Base-by-base conservation (phyloP, 169 alveolate genomes). In the Besnoitia besnoiti region DNA sequence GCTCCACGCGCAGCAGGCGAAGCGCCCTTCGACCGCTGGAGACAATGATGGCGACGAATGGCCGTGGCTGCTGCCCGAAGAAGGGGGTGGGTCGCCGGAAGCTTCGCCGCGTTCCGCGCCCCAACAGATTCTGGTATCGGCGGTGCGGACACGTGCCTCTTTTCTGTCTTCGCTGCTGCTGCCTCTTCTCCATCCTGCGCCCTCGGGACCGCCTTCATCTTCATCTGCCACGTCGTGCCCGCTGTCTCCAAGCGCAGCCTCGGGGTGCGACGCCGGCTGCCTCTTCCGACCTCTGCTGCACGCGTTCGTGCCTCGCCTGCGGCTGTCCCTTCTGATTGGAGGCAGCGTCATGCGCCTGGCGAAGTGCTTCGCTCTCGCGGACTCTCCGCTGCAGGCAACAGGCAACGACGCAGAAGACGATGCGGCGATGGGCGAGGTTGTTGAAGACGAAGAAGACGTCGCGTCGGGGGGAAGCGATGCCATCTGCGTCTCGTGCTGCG, bases 401-500 rank as follows among this genome's bases (percentile, higher is more conserved):
- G 42, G 3, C 44, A 16, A 37, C 4, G 80, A 30, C 21, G 80
- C 12, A 55, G 24, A n/a, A 1, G 67, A 55, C 12, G 67, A 55
- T 0, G 67, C 12, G 3, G 67, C 5, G 67, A 55, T 21, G 33
- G 67, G 24, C 67, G 67, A 55, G 27, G 67, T 21, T 16, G 67
- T 19, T 55, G 67, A 37, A 2, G 80, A 30, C 21, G 80, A 55
- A 55, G 24, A n/a, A 1, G 67, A 55, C 12, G 67, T 19, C 12
- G 67, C 12, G 3, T 21, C 5, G 67, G 24, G 67, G 33, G 67
- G 24, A 21, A n/a, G 24, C n/a, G 67, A 73, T 73, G 46, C 16
- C 47, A 73, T 73, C n/a, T n/a, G 82, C 46, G n/a, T 73, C 82
- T n/a, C 82, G 14, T 73, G 82, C 24, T 73, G 82, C n/a, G 27